These are phyloP conservation scores for Beta lomatogona DNA, from an alignment of 179 eudicot species.

Conservation along the genomic window DNA sequence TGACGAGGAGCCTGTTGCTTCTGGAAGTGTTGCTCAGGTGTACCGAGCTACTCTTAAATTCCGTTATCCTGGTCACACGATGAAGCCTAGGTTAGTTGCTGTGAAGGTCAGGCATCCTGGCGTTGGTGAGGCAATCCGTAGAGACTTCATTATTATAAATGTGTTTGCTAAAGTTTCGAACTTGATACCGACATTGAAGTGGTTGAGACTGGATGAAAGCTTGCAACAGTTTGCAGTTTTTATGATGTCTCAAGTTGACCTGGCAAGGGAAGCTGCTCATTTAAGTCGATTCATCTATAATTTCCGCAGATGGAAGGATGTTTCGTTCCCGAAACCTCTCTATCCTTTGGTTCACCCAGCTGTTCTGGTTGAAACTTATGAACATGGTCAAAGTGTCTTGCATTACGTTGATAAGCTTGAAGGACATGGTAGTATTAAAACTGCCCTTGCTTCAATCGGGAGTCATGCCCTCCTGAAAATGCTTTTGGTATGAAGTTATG, in stretches of 20 bases:
- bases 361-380: constrained; percentile 87
- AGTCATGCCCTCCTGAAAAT: constrained; percentile 92
- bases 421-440: constrained; percentile 68
- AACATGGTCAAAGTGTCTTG: constrained; percentile 77
- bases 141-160: constrained; percentile 86
- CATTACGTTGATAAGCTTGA: constrained; percentile 77
- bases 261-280: constrained; percentile 95
- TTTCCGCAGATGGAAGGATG: constrained; percentile 80
- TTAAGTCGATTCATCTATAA: constrained; percentile 90
- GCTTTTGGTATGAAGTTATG: constrained; percentile 66
- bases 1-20: constrained; percentile 87
- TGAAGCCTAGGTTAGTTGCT: constrained; percentile 76
- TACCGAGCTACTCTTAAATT: constrained; percentile 72
- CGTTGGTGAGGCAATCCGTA: constrained; percentile 76
- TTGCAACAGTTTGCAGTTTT: constrained; percentile 90
- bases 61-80: constrained; percentile 58
- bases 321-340: constrained; percentile 87
- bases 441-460: constrained; percentile 87
- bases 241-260: constrained; percentile 98
- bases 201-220: constrained; percentile 92
- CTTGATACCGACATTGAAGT: constrained; percentile 65
- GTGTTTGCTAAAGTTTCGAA: constrained; percentile 65
- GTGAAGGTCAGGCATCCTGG: constrained; percentile 96
- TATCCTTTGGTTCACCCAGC: constrained; percentile 96
- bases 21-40: constrained; percentile 90